These are phyloP conservation scores for Talinum fruticosum DNA, from an alignment of 148 eudicot species.

Conservation along the genomic window DNA sequence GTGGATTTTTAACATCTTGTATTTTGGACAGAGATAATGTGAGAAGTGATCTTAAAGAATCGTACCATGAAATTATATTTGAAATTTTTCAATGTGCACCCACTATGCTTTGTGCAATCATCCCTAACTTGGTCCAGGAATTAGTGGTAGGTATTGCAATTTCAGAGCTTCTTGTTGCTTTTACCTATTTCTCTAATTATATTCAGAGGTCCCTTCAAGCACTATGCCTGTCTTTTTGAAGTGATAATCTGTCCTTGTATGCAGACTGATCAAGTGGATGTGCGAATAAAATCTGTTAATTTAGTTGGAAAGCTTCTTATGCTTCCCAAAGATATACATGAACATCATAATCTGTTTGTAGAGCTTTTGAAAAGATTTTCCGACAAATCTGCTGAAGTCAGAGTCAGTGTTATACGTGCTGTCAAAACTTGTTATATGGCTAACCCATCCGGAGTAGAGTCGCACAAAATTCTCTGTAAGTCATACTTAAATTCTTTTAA, in stretches of 20 bases:
- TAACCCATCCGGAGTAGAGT: constrained; percentile 49
- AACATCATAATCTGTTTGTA: constrained; percentile 53
- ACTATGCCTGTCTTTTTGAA: not conserved
- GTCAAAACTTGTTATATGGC: constrained; percentile 56
- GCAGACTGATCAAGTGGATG: constrained; percentile 97
- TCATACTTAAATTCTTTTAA: not conserved
- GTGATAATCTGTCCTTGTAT: constrained; percentile 26
- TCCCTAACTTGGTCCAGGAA: constrained; percentile 71
- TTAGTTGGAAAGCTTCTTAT: constrained; percentile 64
- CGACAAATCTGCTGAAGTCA: constrained; percentile 87
- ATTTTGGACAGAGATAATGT: constrained; percentile 59
- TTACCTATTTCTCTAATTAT: constrained; percentile 1
- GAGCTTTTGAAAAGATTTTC: constrained; percentile 80
- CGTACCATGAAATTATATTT: constrained; percentile 71
- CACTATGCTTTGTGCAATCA: constrained; percentile 58
- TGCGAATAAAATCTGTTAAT: constrained; percentile 74
- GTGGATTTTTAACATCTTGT: constrained; percentile 69
- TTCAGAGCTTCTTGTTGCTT: not conserved
- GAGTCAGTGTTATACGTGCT: constrained; percentile 60
- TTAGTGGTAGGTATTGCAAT: constrained; percentile 45
- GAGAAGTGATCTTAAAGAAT: constrained; percentile 55
- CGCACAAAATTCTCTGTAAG: constrained; percentile 70
- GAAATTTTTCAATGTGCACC: constrained; percentile 67
- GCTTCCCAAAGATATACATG: constrained; percentile 47
- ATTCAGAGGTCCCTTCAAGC: not conserved